Conservation (phyloP, 148 eudicot genomes). For the Chenopodium quinoa region DNA sequence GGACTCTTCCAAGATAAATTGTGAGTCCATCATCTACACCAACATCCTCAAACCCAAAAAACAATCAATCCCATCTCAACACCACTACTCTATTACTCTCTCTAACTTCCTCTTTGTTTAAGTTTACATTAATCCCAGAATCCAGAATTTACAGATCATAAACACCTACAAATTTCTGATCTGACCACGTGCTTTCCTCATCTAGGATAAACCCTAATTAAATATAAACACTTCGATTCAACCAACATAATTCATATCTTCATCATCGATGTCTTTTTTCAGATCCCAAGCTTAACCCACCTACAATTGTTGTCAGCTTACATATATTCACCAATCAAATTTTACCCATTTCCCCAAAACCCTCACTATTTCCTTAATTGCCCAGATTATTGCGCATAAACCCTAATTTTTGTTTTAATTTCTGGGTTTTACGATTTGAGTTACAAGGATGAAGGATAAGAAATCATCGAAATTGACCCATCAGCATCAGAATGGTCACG, state of each 20-base stretch:
- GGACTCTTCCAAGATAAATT: too few relatives aligned
- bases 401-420: background rate
- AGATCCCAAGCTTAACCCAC: constrained; percentile 24
- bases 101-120: background rate
- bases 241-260: background rate
- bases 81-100: background rate
- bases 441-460: constrained; percentile 49
- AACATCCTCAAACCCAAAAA: too few relatives aligned
- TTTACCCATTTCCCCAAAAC: background rate
- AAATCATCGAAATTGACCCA: constrained; percentile 53
- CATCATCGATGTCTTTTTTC: constrained; percentile 12
- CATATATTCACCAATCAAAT: background rate
- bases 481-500: constrained; percentile 62
- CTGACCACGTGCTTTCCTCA: constrained; percentile 19
- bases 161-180: background rate
- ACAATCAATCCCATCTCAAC: too few relatives aligned
- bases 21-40: background rate
- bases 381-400: background rate
- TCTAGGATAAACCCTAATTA: background rate
- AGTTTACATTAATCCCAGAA: background rate
- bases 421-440: background rate
- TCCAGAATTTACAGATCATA: constrained; percentile 4
- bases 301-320: background rate
- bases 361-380: background rate
- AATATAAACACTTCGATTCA: background rate